phyloP scores from a whole-genome alignment of 306 rosid species.

The Prunus mira region DNA sequence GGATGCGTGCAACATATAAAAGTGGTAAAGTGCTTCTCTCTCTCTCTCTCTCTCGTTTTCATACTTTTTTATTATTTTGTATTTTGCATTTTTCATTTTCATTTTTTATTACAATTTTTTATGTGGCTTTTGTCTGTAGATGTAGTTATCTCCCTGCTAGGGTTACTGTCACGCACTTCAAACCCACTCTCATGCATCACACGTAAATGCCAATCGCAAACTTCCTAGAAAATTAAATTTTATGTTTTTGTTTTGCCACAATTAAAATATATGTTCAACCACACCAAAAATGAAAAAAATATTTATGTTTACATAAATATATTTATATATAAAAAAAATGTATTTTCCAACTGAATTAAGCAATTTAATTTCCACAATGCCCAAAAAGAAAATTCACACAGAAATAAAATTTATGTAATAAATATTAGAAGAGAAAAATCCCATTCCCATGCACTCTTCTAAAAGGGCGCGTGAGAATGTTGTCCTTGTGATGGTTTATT shows the following conservation, averaged over 20 bases:
- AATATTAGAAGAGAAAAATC: not conserved
- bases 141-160: constrained; percentile 56
- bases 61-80: not conserved
- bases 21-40: constrained; percentile 76
- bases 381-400: too few relatives aligned
- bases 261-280: too few relatives aligned
- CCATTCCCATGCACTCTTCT: constrained; percentile 9
- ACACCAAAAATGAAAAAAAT: too few relatives aligned
- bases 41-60: constrained; percentile 18
- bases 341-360: too few relatives aligned
- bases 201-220: not conserved
- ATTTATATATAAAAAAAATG: too few relatives aligned
- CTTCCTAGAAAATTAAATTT: not conserved
- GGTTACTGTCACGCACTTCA: constrained; percentile 37
- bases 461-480: constrained; percentile 30
- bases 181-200: constrained; percentile 31
- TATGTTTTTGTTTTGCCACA: too few relatives aligned
- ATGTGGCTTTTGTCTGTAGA: constrained; percentile 54
- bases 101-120: constrained; percentile 6
- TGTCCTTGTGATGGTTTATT: not conserved
- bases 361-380: too few relatives aligned
- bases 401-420: not conserved
- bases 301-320: too few relatives aligned
- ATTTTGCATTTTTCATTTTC: not conserved
- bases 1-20: constrained; percentile 97